Base-by-base conservation (phyloP, 2,329 filamentous ascomycete species). In the Periconia macrospinosa region DNA sequence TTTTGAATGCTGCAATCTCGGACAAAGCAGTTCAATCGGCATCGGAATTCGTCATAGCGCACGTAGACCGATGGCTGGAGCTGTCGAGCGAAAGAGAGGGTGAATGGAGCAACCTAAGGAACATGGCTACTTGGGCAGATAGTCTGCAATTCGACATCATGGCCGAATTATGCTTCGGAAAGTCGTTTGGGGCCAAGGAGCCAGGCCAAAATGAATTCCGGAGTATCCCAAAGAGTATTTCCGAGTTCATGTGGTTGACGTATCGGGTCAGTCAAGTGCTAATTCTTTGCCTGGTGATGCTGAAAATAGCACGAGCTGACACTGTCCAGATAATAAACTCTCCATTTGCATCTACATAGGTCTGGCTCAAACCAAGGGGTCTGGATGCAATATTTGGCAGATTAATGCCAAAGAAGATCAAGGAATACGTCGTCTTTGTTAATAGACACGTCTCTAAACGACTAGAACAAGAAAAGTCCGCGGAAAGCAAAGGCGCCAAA, bases 71-170 rank as follows among this genome's bases (percentile, higher is more conserved):
- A 14, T 62, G 58, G 60, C n/a, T 20, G 33, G n/a, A 11, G 10
- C 15, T 6, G 42, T 18, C 19, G 45, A 41, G 9, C 19, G n/a
- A 7, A 27, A 37, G 3, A 19, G 9, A 8, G 54, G 58, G 55
- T 41, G 56, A 8, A 13, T 41, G 7, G 19, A 48, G 1, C 15
- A n/a, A 49, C 55, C 47, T 49, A 56, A 23, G 23, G 23, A 27
- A 27, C 23, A 27, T 27, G 23, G 27, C 47, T 37, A 23, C 13
- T 15, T 35, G 1, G 53, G 49, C 20, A 23, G 23, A 49, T 2
- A 3, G 13, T 50, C 63, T 79, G 35, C 63, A 72, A 30, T 75
- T 79, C 54, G 78, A 80, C 50, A 69, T 79, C 35, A 75, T 80
- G 66, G 75, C 74, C 11, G 74, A 78, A 43, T 58, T 76, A 2